Evolutionary conservation across 78 protist species (phyloP), one percentile per base, ranked within the genome.

Genomic region (Fonticula alba): DNA sequence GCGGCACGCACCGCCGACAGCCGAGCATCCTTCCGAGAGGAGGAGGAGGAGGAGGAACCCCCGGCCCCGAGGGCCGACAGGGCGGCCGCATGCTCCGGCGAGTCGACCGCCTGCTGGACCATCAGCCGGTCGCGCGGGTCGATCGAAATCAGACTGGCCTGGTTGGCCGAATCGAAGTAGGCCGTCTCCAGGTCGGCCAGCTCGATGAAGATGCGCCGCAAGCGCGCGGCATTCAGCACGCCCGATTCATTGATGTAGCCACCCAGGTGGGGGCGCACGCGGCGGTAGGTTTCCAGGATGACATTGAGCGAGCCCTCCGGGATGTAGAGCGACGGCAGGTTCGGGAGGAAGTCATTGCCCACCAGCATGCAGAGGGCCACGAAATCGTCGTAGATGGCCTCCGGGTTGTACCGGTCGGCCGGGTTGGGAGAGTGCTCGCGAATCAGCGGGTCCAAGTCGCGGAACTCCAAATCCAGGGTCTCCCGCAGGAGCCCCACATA

Each of bases 331-430:
- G 62, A 35, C 13, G 96, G 92, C 15, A 80, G 40, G 66, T 60
- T 64, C 13, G 97, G 97, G 32, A 92, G 53, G 68, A 92, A 92
- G 65, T 92, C 97, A 64, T 92, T 92, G n/a, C 97, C 97, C 3
- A 75, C 64, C n/a, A 88, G 40, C 47, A 74, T 83, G 73, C 89
- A 76, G 33, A 88, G 38, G 46, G 82, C 36, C 35, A 86, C 69
- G 26, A 75, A 79, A 64, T 88, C 95, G 68, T 87, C 92, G 40
- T 80, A 0, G 33, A 78, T 19, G 1, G 72, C 50, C 66, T 76
- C 92, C 51, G 80, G 29, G 56, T 63, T 33, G 27, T 9, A 33
- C 47, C 2, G 33, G 32, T 10, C 29, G 15, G 68, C 10, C 20
- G 17, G 58, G 35, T 29, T 22, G 55, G 35, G 4, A 29, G 61